Base-by-base conservation (phyloP, 2,329 filamentous ascomycete genomes). In the Acephala macrosclerotiorum region DNA sequence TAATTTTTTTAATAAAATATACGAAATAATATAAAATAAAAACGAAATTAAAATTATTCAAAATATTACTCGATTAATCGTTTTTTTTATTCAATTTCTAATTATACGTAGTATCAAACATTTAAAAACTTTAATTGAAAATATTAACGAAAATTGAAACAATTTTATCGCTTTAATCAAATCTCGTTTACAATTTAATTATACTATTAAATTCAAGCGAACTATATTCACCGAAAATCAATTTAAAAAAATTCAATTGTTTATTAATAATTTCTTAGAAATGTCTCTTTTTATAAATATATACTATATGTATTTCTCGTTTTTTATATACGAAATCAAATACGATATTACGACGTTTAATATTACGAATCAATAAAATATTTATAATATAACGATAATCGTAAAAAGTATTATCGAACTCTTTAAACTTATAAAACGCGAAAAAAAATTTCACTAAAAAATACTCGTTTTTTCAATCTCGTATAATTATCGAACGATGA, bases 281-380 rank as follows among this genome's bases (percentile, higher is more conserved):
- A 75, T 80, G 22, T 60, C 56, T 55, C 55, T 61, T n/a, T 64
- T 70, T 53, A 79, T 81, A 74, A 79, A 72, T 14, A 85, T 80
- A 25, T 80, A 78, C 63, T 74, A 78, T 11, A 83, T 84, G 77
- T 81, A 80, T 73, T 83, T 85, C 68, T 81, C 81, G 3, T 85
- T 84, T 67, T 73, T 85, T 0, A 79, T 79, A 0, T 81, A 79
- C 73, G 80, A 85, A 71, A 80, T 84, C 1, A 83, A 83, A 71
- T 82, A 79, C 65, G 77, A 80, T 51, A 72, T 74, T 35, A 74
- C 68, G 26, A 76, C 69, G 4, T 79, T 81, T 14, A 72, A 79
- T 22, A 47, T 47, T 18, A 18, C 42, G 8, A 18, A 47, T 47
- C 18, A 18, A 47, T 18, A 47, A 22, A 47, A 47, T 22, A 18